phyloP scores from a whole-genome alignment of 2,329 filamentous ascomycete species.

The Berkeleyomyces basicola region DNA sequence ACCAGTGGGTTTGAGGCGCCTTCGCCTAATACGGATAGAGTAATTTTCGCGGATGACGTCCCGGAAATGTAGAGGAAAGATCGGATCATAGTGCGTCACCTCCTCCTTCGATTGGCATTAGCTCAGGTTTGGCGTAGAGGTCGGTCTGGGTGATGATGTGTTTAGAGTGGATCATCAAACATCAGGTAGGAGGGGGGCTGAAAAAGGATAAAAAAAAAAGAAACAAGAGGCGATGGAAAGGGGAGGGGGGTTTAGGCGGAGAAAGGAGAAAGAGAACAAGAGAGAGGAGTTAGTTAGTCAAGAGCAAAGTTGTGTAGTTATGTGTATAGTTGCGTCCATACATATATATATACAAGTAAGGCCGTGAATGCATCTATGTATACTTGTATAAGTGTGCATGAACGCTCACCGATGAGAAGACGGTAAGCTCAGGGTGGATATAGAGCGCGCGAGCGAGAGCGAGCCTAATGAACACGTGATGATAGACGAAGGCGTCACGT shows the following conservation, averaged over 20 bases:
- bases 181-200: neutral
- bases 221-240: neutral
- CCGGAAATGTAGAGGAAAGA: neutral
- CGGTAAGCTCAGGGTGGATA: neutral
- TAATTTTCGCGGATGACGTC: neutral
- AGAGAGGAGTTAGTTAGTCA: neutral
- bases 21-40: neutral
- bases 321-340: too few species aligned
- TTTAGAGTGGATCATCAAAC: slow-evolving; percentile 1
- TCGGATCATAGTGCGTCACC: neutral
- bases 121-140: neutral
- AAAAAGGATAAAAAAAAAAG: neutral
- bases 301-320: neutral
- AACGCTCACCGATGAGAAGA: neutral
- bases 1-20: neutral
- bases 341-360: too few species aligned
- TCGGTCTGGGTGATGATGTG: neutral
- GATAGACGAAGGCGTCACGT: too few species aligned
- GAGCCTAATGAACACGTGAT: too few species aligned
- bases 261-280: neutral
- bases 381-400: neutral
- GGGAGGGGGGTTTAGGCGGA: neutral
- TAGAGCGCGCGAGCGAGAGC: too few species aligned
- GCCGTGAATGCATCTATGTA: neutral
- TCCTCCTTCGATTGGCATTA: neutral